phyloP scores from a whole-genome alignment of 768 basidiomycete species.

The Pholiota conissans region DNA sequence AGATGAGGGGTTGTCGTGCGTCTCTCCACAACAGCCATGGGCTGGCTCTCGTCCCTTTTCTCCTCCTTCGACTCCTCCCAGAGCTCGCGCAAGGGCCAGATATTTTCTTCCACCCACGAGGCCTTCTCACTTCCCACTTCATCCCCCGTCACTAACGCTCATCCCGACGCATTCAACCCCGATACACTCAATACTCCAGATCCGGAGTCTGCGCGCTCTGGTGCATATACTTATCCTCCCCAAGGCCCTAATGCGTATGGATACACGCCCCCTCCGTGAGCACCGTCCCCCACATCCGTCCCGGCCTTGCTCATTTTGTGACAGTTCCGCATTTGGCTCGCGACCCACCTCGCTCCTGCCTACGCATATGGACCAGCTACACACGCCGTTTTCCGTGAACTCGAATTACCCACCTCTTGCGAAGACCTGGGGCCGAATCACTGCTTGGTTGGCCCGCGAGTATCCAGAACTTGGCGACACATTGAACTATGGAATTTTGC shows the following conservation, averaged over 20 bases:
- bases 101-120: slow-evolving; percentile 79
- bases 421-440: slow-evolving; percentile 83
- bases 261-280: slow-evolving; percentile 61
- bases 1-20: slow-evolving; percentile 7
- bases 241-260: slow-evolving; percentile 57
- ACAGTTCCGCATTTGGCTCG: slow-evolving; percentile 38
- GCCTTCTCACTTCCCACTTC: slow-evolving; percentile 85
- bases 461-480: slow-evolving; percentile 96
- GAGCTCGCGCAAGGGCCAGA: slow-evolving; percentile 57
- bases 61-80: slow-evolving; percentile 48
- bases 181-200: slow-evolving; percentile 53
- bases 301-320: slow-evolving; percentile 15
- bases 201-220: slow-evolving; percentile 40
- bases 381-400: slow-evolving; percentile 42
- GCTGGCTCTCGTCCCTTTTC: slow-evolving; percentile 74
- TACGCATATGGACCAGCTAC: slow-evolving; percentile 56
- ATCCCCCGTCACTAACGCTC: slow-evolving; percentile 52
- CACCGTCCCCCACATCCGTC: slow-evolving; percentile 4
- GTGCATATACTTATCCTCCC: slow-evolving; percentile 78
- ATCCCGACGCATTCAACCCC: slow-evolving; percentile 61
- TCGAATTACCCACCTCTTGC: slow-evolving; percentile 73
- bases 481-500: slow-evolving; percentile 87
- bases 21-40: slow-evolving; percentile 42
- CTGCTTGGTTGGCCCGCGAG: slow-evolving; percentile 77
- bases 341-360: slow-evolving; percentile 63